Percentiles rank a stretch among this genome's conserved stretches.
Conservation (phyloP, 1,139 yeast genomes). For the Suzukiozyma palmioleophila region DNA sequence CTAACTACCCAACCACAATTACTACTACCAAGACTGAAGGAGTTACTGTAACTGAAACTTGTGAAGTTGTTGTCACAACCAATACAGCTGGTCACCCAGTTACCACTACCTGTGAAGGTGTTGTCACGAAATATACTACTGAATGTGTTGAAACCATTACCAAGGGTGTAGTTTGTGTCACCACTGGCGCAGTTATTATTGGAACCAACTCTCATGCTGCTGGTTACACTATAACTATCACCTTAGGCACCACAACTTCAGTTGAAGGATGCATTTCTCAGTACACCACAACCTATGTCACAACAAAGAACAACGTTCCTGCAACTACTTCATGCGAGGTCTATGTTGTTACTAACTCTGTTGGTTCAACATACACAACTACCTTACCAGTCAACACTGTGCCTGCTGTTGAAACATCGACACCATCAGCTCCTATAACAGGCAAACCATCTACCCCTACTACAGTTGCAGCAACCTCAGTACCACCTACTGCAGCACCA, state of each 20-base stretch:
- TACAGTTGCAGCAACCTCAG: background rate
- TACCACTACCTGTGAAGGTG: background rate
- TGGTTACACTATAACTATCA: slow-evolving; percentile 1
- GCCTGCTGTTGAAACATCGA: background rate
- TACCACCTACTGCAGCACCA: background rate
- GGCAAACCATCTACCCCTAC: background rate
- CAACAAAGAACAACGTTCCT: background rate
- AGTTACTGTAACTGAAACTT: background rate
- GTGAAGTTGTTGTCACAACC: background rate
- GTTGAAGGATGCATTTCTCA: background rate
- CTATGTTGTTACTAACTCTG: background rate
- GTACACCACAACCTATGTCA: background rate
- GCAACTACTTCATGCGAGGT: background rate
- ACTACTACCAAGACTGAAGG: background rate
- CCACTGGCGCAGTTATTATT: slow-evolving; percentile 3
- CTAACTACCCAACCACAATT: slow-evolving; percentile 1
- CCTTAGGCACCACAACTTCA: background rate
- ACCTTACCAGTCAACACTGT: background rate
- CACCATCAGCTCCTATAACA: background rate
- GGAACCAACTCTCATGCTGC: slow-evolving; percentile 1
- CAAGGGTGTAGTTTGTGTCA: background rate
- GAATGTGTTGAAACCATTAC: background rate
- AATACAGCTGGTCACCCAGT: background rate
- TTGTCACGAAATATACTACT: background rate
- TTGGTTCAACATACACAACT: background rate